Percentiles rank a stretch among this genome's conserved stretches.
Evolutionary conservation across 176 grass and related monocot species (phyloP).

Genomic region (Raddia distichophylla): DNA sequence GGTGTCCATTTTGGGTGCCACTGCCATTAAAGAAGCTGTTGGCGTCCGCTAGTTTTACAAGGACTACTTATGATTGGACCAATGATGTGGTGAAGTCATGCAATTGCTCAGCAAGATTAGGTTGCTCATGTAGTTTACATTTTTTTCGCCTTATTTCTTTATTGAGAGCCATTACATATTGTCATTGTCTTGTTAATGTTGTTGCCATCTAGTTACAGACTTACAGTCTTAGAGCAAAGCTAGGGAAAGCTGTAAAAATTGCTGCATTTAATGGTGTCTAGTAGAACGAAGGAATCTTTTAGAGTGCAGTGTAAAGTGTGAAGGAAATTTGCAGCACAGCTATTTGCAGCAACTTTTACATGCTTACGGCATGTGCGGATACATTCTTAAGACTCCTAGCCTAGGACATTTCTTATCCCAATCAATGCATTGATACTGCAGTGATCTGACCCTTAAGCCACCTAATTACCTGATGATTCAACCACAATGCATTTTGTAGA

Average conservation of each 20-base stretch:
- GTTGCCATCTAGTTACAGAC: neutral
- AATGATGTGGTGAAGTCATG: neutral
- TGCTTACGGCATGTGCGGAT: too few relatives aligned
- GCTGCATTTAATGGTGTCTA: too few relatives aligned
- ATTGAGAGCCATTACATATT: neutral
- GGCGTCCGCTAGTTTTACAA: neutral
- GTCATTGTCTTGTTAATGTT: conserved; percentile 11
- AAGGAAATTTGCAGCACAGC: too few relatives aligned
- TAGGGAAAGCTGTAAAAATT: too few relatives aligned
- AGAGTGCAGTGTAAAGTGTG: too few relatives aligned
- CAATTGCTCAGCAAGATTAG: conserved; percentile 10
- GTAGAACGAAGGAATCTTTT: too few relatives aligned
- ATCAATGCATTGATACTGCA: conserved; percentile 2
- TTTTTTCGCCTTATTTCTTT: neutral
- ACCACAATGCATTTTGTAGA: neutral
- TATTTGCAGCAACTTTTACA: too few relatives aligned
- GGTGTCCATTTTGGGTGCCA: neutral
- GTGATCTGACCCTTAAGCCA: neutral
- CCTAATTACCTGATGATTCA: neutral
- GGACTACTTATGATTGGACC: neutral
- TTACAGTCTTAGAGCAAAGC: too few relatives aligned
- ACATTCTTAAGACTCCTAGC: too few relatives aligned
- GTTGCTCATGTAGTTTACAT: conserved; percentile 13
- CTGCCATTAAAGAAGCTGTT: neutral
- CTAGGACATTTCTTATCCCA: conserved; percentile 8